Percentiles rank a stretch among this genome's conserved stretches.
Evolutionary conservation across 75 land plant species (phyloP).

Genomic region (Pinus taeda): DNA sequence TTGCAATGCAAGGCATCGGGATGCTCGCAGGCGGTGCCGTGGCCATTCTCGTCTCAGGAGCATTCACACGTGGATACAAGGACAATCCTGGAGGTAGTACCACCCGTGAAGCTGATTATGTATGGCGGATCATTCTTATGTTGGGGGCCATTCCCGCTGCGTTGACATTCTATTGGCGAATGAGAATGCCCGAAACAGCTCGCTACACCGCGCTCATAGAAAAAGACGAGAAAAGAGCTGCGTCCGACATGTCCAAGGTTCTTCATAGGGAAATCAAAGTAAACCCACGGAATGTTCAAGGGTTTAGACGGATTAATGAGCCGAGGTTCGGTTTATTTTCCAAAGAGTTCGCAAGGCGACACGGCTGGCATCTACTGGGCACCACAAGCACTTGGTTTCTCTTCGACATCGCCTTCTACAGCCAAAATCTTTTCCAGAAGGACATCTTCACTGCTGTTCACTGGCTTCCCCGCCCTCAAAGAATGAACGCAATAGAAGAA

Average conservation of each 20-base stretch:
- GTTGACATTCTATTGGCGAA: constrained; percentile 46
- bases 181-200: constrained; percentile 61
- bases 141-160: constrained; percentile 8
- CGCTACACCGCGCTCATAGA: constrained; percentile 55
- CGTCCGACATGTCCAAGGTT: background rate
- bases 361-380: no score
- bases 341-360: no score
- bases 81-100: background rate
- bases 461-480: background rate
- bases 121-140: constrained; percentile 64
- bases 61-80: constrained; percentile 27
- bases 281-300: background rate
- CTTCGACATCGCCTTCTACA: no score
- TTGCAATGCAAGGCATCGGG: constrained; percentile 65
- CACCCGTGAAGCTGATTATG: constrained; percentile 37
- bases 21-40: constrained; percentile 45
- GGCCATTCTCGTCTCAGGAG: constrained; percentile 14
- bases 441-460: constrained; percentile 4
- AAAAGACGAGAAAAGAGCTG: constrained; percentile 35
- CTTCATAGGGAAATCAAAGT: constrained; percentile 47
- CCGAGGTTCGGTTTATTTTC: constrained; percentile 5
- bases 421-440: constrained; percentile 60
- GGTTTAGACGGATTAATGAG: background rate
- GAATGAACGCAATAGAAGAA: background rate
- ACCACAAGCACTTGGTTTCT: no score